Conservation (phyloP, 495 filamentous ascomycete species). For the Neurospora africana region DNA sequence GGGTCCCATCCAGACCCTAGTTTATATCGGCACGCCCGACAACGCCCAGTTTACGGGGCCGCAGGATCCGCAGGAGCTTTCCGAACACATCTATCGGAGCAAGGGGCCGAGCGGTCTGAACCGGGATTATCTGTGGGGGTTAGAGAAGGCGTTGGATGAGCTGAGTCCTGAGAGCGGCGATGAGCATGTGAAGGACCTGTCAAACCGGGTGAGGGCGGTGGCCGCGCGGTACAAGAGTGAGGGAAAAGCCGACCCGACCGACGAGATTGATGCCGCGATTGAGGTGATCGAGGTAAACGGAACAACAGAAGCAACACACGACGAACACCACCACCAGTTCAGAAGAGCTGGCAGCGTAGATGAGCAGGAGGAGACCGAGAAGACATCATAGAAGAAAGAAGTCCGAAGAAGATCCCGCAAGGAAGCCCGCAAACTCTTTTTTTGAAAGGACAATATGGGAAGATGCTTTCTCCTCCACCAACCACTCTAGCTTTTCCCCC, state of each 20-base stretch:
- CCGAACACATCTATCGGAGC: slow-evolving; percentile 69
- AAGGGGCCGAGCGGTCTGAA: slow-evolving; percentile 83
- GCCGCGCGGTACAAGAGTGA: slow-evolving; percentile 12
- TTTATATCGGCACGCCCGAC: slow-evolving; percentile 89
- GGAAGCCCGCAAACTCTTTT: neutral
- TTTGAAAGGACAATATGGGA: neutral
- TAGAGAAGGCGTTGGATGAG: slow-evolving; percentile 67
- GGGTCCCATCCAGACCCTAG: slow-evolving; percentile 42
- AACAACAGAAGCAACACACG: slow-evolving; percentile 2
- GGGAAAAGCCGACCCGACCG: slow-evolving; percentile 5
- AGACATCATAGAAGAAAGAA: slow-evolving; percentile 20
- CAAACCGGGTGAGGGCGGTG: slow-evolving; percentile 43
- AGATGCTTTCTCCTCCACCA: slow-evolving; percentile 2
- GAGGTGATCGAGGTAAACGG: neutral
- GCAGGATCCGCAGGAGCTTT: slow-evolving; percentile 71
- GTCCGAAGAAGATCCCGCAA: neutral
- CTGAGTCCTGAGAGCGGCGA: slow-evolving; percentile 73
- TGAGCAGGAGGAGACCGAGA: slow-evolving; percentile 50
- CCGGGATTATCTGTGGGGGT: slow-evolving; percentile 74
- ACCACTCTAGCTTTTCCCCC: slow-evolving; percentile 3
- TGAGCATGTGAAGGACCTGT: slow-evolving; percentile 63
- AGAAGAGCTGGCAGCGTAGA: slow-evolving; percentile 40
- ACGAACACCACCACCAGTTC: slow-evolving; percentile 29
- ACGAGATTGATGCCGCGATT: neutral
- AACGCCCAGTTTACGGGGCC: slow-evolving; percentile 89